A percentile compares a stretch with the other conserved stretches of the same genome.
Evolutionary conservation across 306 rosid genomes (phyloP).

Genomic region (Quercus parvula): DNA sequence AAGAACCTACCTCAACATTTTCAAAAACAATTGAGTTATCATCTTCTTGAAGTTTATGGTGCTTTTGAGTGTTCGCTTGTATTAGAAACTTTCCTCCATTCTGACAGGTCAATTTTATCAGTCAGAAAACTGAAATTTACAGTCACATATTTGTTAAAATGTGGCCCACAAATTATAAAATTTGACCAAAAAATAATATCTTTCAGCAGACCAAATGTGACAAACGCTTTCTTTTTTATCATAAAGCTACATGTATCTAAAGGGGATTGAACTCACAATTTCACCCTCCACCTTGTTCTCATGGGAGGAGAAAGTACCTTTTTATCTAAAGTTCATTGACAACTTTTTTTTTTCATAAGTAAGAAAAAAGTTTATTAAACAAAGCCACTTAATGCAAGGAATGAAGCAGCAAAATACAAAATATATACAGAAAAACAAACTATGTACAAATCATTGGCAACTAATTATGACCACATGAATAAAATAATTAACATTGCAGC

Average conservation of each 20-base stretch:
- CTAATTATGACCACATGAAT: neutral
- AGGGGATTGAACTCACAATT: neutral
- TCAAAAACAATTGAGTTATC: slow-evolving; percentile 46
- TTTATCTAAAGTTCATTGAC: neutral
- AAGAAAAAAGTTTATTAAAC: no score
- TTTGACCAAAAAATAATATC: neutral
- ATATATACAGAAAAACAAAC: no score
- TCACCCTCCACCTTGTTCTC: neutral
- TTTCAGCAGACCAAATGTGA: neutral
- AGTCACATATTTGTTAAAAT: neutral
- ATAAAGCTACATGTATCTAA: neutral
- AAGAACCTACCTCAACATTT: slow-evolving; percentile 63
- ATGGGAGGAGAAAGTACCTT: neutral
- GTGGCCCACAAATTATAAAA: neutral
- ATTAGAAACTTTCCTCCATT: slow-evolving; percentile 69
- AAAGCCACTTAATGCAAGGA: no score
- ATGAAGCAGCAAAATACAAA: no score
- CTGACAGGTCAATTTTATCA: slow-evolving; percentile 23
- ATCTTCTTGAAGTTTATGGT: slow-evolving; percentile 59
- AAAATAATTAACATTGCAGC: neutral
- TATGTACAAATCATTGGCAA: neutral
- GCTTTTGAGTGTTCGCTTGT: slow-evolving; percentile 90
- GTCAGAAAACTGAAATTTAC: neutral
- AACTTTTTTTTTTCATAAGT: no score
- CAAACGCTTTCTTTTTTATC: neutral